These are phyloP conservation scores for Talaromyces adpressus DNA, from an alignment of 495 filamentous ascomycete species.

Conservation along the genomic window DNA sequence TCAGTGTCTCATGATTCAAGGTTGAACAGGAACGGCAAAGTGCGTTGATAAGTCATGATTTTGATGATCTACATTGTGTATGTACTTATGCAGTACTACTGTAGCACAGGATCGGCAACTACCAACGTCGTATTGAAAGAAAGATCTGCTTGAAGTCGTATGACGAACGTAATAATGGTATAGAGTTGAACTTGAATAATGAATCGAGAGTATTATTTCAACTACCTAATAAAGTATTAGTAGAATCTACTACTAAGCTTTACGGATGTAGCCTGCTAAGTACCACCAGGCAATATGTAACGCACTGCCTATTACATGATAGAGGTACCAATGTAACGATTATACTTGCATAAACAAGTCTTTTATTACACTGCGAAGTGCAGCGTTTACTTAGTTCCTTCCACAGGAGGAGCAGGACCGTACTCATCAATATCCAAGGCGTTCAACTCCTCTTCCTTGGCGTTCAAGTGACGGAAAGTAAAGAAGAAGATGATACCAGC, in stretches of 20 bases:
- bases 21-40: too few species aligned
- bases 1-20: too few species aligned
- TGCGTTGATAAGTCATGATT: too few species aligned
- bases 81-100: too few species aligned
- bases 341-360: neutral
- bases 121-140: neutral
- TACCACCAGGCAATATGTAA: neutral
- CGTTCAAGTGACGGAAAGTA: conserved; percentile 37
- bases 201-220: neutral
- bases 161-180: neutral
- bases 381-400: neutral
- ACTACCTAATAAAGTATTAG: neutral
- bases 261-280: neutral
- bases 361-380: neutral
- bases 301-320: neutral
- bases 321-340: neutral
- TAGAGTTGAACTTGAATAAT: neutral
- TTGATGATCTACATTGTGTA: too few species aligned
- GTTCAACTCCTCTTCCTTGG: conserved; percentile 40
- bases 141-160: neutral
- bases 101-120: neutral
- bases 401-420: neutral
- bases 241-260: neutral
- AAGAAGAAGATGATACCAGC: conserved; percentile 39
- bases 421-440: conserved; percentile 33